These are phyloP conservation scores for Pseudogymnoascus sp. DNA, from an alignment of 2,329 filamentous ascomycete genomes.

Conservation along the genomic window DNA sequence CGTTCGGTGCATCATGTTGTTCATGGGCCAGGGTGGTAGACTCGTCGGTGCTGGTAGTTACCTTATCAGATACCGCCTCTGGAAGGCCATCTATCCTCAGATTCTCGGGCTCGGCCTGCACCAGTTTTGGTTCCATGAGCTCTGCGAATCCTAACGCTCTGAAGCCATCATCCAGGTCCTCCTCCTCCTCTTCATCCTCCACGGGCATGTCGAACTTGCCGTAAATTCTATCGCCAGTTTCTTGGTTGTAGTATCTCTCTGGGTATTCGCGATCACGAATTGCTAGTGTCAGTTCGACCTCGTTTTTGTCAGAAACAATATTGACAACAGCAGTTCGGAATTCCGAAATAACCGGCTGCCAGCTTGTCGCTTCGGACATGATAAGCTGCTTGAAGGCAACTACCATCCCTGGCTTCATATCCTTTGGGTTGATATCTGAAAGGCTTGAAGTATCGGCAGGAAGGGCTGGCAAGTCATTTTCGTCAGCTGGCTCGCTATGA, in stretches of 20 bases:
- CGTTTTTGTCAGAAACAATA: constrained; percentile 42
- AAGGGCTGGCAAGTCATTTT: constrained; percentile 55
- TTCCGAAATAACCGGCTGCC: constrained; percentile 54
- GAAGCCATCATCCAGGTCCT: constrained; percentile 46
- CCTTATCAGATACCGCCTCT: constrained; percentile 3
- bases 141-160: constrained; percentile 52
- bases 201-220: constrained; percentile 68
- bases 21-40: constrained; percentile 11
- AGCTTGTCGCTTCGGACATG: constrained; percentile 52
- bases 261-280: constrained; percentile 54
- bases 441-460: constrained; percentile 49
- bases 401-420: constrained; percentile 50
- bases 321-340: constrained; percentile 59
- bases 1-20: constrained; percentile 10
- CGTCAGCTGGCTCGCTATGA: constrained; percentile 37
- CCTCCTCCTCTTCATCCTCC: constrained; percentile 46
- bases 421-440: constrained; percentile 37
- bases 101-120: constrained; percentile 36
- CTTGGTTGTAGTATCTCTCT: constrained; percentile 52
- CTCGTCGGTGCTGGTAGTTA: constrained; percentile 10
- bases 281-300: constrained; percentile 56
- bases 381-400: constrained; percentile 60
- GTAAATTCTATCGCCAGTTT: constrained; percentile 64
- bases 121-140: constrained; percentile 58
- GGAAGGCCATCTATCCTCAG: constrained; percentile 19